These are phyloP conservation scores for Colletotrichum caudatum DNA, from an alignment of 2,329 filamentous ascomycete species.

Conservation along the genomic window DNA sequence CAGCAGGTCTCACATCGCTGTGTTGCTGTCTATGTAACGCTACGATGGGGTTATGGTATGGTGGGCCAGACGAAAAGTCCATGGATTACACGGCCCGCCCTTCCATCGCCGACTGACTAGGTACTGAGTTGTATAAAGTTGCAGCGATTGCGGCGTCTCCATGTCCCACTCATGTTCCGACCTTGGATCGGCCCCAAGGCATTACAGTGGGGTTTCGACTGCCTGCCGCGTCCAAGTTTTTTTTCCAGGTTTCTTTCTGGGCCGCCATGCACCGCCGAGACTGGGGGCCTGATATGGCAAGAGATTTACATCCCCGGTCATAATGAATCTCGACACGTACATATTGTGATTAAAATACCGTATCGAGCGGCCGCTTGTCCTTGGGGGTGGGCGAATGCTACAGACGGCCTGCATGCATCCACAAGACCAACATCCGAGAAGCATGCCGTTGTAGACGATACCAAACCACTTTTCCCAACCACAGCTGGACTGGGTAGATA, in stretches of 20 bases:
- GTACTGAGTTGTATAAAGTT: not conserved
- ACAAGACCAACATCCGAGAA: not conserved
- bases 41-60: not conserved
- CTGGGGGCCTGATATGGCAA: constrained; percentile 26
- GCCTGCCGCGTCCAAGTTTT: constrained; percentile 26
- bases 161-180: constrained; percentile 33
- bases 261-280: constrained; percentile 31
- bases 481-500: not conserved
- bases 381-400: not conserved
- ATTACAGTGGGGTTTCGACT: constrained; percentile 22
- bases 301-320: constrained; percentile 24
- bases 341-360: constrained; percentile 14
- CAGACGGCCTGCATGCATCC: constrained; percentile 3
- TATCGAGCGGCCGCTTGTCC: not conserved
- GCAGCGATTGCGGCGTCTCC: constrained; percentile 16
- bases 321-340: constrained; percentile 15
- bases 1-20: not conserved
- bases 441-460: constrained; percentile 13
- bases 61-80: constrained; percentile 5
- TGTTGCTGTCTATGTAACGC: not conserved
- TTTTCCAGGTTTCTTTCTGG: constrained; percentile 27
- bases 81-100: not conserved
- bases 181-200: constrained; percentile 19
- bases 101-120: not conserved
- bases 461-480: not conserved